Conservation (phyloP, 202 grass and related monocot genomes). For the Dendrocalamus latiflorus region DNA sequence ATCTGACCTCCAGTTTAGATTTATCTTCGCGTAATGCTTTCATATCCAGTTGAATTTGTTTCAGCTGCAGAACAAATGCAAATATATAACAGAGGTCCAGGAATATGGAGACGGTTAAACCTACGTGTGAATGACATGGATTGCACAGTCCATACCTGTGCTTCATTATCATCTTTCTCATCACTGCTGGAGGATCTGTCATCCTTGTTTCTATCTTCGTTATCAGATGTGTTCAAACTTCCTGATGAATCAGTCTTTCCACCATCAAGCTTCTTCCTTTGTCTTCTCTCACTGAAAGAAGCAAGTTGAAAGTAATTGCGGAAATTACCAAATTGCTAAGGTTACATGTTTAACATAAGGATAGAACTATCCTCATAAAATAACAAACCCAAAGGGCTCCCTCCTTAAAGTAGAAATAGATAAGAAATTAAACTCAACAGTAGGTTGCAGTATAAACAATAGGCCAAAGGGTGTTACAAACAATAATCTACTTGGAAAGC, state of each 20-base stretch:
- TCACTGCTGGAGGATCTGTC: constrained; percentile 30
- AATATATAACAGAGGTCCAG: constrained; percentile 12
- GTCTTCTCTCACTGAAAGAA: constrained; percentile 51
- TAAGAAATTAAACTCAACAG: not conserved
- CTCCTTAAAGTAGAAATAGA: not conserved
- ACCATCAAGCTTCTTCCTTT: constrained; percentile 48
- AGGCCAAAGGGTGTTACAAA: not conserved
- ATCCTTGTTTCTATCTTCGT: constrained; percentile 42
- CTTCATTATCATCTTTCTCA: constrained; percentile 56
- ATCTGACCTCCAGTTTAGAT: constrained; percentile 60
- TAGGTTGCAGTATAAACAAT: not conserved
- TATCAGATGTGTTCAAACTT: constrained; percentile 57
- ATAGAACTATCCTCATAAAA: no score
- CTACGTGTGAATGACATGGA: not conserved
- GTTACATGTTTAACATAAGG: constrained; percentile 1
- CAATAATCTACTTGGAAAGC: not conserved
- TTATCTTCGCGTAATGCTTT: constrained; percentile 62
- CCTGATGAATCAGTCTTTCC: constrained; percentile 46
- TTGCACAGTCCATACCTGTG: constrained; percentile 37
- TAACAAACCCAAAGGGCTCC: not conserved
- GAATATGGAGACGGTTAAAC: constrained; percentile 2
- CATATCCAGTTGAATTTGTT: constrained; percentile 60
- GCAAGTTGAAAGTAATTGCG: not conserved
- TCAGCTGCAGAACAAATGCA: constrained; percentile 38
- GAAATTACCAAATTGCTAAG: not conserved